Evolutionary conservation across 108 stramenopile species (phyloP).

Genomic region (Cyclotella cryptica): DNA sequence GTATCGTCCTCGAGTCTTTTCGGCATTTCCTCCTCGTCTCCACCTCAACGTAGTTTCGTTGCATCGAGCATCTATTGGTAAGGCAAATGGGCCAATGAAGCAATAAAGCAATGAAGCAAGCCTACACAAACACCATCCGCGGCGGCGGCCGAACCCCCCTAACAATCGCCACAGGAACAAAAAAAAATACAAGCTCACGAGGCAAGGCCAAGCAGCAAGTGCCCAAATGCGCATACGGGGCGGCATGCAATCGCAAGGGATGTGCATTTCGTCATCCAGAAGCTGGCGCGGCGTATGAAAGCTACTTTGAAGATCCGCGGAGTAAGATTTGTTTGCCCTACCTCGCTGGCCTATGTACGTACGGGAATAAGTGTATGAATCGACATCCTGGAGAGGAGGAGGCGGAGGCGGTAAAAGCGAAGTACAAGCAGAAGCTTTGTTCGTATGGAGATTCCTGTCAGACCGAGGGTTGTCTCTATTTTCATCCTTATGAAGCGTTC

Average conservation of each 20-base stretch:
- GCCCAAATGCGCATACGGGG: slow-evolving; percentile 69
- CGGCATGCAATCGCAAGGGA: slow-evolving; percentile 73
- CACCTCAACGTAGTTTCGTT: no score
- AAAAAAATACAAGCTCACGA: slow-evolving; percentile 30
- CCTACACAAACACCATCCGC: slow-evolving; percentile 58
- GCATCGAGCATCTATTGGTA: no score
- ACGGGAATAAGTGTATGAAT: slow-evolving; percentile 72
- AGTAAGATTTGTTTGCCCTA: slow-evolving; percentile 71
- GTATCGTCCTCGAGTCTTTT: no score
- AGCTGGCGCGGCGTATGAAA: slow-evolving; percentile 29
- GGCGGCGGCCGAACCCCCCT: slow-evolving; percentile 50
- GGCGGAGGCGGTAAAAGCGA: slow-evolving; percentile 62
- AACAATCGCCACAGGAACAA: slow-evolving; percentile 52
- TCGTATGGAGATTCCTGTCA: slow-evolving; percentile 77
- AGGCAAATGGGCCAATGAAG: no score
- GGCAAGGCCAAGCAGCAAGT: slow-evolving; percentile 41
- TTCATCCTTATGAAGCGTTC: slow-evolving; percentile 71
- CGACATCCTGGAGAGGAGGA: slow-evolving; percentile 79
- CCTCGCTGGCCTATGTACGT: slow-evolving; percentile 79
- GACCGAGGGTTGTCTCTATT: slow-evolving; percentile 82
- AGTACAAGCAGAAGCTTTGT: slow-evolving; percentile 73
- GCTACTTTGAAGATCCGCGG: slow-evolving; percentile 65
- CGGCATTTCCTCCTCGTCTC: no score
- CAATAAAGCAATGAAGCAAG: slow-evolving; percentile 46
- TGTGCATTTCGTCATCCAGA: slow-evolving; percentile 75